Evolutionary conservation across 805 yeast genomes (phyloP).

Genomic region (Metschnikowia arizonensis): DNA sequence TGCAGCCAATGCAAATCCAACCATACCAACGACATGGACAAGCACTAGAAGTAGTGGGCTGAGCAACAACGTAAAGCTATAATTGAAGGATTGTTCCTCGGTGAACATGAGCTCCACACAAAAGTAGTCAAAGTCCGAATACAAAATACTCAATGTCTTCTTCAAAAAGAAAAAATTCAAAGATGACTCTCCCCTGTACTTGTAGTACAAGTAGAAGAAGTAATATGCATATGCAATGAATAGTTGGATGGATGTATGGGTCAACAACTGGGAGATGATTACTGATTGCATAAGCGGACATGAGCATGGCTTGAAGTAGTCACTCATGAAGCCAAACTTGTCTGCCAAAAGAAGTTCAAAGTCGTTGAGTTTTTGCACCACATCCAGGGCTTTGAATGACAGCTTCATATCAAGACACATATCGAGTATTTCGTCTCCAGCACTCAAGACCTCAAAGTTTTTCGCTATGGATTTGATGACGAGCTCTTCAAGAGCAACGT

Average conservation of each 20-base stretch:
- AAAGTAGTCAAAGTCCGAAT: constrained; percentile 16
- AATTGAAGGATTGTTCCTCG: constrained; percentile 8
- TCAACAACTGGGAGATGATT: constrained; percentile 8
- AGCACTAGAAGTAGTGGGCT: constrained; percentile 12
- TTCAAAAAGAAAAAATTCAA: constrained; percentile 18
- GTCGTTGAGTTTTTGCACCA: constrained; percentile 11
- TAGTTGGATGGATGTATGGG: constrained; percentile 9
- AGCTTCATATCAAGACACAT: constrained; percentile 7
- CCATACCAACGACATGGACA: constrained; percentile 10
- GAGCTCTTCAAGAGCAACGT: constrained; percentile 10
- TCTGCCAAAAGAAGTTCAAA: constrained; percentile 9
- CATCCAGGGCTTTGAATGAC: constrained; percentile 5
- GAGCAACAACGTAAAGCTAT: constrained; percentile 11
- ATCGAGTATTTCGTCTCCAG: constrained; percentile 12
- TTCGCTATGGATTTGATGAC: constrained; percentile 6
- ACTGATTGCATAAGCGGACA: not conserved
- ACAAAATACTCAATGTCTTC: constrained; percentile 14
- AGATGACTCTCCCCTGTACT: constrained; percentile 12
- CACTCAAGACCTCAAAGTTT: constrained; percentile 3
- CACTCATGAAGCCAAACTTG: constrained; percentile 11
- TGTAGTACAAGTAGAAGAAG: constrained; percentile 20
- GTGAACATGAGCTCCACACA: constrained; percentile 14
- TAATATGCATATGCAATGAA: constrained; percentile 17
- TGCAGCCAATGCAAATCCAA: constrained; percentile 12
- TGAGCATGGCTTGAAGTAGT: constrained; percentile 7